These are phyloP conservation scores for Leucosporidium yakuticum DNA, from an alignment of 768 basidiomycete genomes.

Conservation along the genomic window DNA sequence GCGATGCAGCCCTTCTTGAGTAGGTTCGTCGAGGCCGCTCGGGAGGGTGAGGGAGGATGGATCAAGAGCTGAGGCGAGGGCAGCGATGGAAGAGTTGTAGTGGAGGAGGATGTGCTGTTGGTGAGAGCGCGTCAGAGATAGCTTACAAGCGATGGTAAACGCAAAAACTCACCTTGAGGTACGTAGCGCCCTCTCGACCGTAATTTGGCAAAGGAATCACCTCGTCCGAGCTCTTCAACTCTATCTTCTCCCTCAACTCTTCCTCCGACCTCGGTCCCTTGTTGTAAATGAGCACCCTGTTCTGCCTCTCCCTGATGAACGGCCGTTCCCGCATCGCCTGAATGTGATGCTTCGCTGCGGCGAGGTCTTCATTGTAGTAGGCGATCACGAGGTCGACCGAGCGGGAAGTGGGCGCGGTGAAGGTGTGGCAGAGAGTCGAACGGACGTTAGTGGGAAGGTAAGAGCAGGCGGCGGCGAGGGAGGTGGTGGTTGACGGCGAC, in stretches of 20 bases:
- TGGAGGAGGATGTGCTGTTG: constrained; percentile 40
- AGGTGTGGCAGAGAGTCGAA: constrained; percentile 15
- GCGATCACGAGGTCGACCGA: constrained; percentile 37
- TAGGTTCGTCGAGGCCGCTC: no score
- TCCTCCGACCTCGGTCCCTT: constrained; percentile 32
- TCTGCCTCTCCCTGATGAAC: constrained; percentile 5
- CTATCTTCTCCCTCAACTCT: constrained; percentile 25
- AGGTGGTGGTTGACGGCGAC: constrained; percentile 5
- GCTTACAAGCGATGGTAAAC: no score
- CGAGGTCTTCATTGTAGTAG: constrained; percentile 39
- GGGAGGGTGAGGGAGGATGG: neutral
- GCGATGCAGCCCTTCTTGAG: neutral
- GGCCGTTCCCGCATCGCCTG: neutral
- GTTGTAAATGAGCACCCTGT: constrained; percentile 39
- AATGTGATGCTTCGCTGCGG: constrained; percentile 30
- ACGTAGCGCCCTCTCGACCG: constrained; percentile 44
- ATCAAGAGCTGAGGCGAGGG: constrained; percentile 3
- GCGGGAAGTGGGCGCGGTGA: neutral
- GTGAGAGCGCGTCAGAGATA: neutral
- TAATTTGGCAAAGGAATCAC: constrained; percentile 40
- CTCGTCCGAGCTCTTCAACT: constrained; percentile 34
- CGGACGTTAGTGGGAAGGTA: constrained; percentile 18
- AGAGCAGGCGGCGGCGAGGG: constrained; percentile 18
- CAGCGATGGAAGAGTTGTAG: constrained; percentile 33
- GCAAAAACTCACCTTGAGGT: constrained; percentile 39